Conservation (phyloP, 2,329 filamentous ascomycete genomes). For the Harringtonia aguacate region DNA sequence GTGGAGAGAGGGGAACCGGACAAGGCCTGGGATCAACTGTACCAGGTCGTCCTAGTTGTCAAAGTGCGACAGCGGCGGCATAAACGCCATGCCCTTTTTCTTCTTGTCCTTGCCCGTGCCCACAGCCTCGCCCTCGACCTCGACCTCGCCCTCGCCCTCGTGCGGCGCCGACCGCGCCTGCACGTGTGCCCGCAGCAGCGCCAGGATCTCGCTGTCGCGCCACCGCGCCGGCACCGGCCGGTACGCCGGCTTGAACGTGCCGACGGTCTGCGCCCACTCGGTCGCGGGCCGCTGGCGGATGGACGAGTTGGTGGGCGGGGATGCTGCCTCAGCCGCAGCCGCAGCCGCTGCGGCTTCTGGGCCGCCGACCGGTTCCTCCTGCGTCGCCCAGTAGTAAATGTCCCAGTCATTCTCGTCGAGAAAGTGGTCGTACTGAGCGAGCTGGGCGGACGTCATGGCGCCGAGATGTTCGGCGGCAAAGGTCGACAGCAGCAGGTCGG, state of each 20-base stretch:
- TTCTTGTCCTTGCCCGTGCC: constrained; percentile 28
- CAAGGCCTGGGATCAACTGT: no score
- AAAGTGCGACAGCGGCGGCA: constrained; percentile 33
- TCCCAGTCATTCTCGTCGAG: constrained; percentile 99
- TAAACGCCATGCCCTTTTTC: constrained; percentile 46
- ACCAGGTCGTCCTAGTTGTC: background rate
- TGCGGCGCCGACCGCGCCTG: constrained; percentile 54
- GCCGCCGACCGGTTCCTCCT: constrained; percentile 38
- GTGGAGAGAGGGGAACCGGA: no score
- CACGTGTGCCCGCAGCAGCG: constrained; percentile 71
- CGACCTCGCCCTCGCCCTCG: constrained; percentile 17
- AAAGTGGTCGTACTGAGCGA: constrained; percentile 80
- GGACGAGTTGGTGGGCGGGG: background rate
- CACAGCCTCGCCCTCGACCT: constrained; percentile 46
- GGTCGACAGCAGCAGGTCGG: constrained; percentile 89
- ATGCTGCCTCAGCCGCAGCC: constrained; percentile 7
- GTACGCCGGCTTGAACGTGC: constrained; percentile 89
- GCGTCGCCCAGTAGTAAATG: constrained; percentile 99
- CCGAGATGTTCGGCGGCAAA: constrained; percentile 75
- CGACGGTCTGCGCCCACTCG: constrained; percentile 95
- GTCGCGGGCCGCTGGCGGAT: constrained; percentile 36
- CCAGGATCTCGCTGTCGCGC: constrained; percentile 71
- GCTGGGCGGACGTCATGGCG: constrained; percentile 60
- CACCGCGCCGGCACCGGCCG: constrained; percentile 79
- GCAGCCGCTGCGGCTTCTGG: constrained; percentile 18